phyloP scores from a whole-genome alignment of 768 basidiomycete species.

The Mycena vitilis region DNA sequence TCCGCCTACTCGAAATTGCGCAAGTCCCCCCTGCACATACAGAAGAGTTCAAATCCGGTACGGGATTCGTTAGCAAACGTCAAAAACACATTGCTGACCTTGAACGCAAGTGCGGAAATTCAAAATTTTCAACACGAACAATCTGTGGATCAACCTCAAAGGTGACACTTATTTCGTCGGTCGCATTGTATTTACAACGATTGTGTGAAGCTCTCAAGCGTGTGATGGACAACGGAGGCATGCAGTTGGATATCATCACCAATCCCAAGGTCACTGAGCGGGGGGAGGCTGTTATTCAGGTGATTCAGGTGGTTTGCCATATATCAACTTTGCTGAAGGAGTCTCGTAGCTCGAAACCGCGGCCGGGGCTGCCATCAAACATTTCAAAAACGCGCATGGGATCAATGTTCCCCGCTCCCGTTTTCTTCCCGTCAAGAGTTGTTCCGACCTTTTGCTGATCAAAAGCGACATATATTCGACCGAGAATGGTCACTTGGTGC shows the following conservation, averaged over 20 bases:
- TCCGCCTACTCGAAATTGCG: constrained; percentile 92
- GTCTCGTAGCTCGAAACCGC: constrained; percentile 80
- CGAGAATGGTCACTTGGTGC: constrained; percentile 85
- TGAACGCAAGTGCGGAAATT: constrained; percentile 49
- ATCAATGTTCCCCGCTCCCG: constrained; percentile 95
- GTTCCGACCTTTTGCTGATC: constrained; percentile 89
- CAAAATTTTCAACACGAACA: constrained; percentile 85
- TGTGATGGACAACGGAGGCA: constrained; percentile 71
- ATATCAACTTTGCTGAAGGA: constrained; percentile 34
- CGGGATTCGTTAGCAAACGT: constrained; percentile 3
- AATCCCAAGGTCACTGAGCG: constrained; percentile 78
- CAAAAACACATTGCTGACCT: constrained; percentile 4
- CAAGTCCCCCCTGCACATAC: constrained; percentile 94
- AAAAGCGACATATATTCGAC: constrained; percentile 94
- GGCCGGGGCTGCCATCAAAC: constrained; percentile 93
- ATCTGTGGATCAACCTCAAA: constrained; percentile 67
- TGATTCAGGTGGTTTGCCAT: constrained; percentile 57
- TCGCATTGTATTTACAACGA: background rate
- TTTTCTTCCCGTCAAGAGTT: constrained; percentile 92
- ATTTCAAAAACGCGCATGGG: constrained; percentile 91
- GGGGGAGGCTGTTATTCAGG: constrained; percentile 78
- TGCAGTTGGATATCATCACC: constrained; percentile 86
- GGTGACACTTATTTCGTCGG: constrained; percentile 41
- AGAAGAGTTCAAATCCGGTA: constrained; percentile 82
- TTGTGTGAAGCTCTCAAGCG: constrained; percentile 72